These are phyloP conservation scores for Hypoxylon sp. DNA, from an alignment of 2,329 filamentous ascomycete species.

Conservation along the genomic window DNA sequence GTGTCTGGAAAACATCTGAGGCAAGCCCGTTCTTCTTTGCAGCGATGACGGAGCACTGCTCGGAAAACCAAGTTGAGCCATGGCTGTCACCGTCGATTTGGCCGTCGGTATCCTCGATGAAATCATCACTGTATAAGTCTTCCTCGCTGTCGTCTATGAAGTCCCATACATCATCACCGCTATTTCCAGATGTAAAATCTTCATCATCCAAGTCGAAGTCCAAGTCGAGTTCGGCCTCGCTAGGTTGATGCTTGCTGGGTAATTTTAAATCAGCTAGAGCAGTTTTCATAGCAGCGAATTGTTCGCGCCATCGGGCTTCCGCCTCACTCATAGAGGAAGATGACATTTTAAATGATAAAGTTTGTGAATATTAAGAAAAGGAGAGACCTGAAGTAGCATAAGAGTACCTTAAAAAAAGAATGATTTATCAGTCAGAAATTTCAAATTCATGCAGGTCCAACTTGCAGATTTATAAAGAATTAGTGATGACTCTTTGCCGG, in stretches of 20 bases:
- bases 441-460: too few relatives aligned
- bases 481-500: too few relatives aligned
- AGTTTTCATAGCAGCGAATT: conserved; percentile 85
- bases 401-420: too few relatives aligned
- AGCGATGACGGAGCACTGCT: conserved; percentile 73
- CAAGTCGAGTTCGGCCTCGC: conserved; percentile 59
- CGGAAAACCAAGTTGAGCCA: conserved; percentile 74
- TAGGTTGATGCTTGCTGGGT: conserved; percentile 51
- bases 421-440: too few relatives aligned
- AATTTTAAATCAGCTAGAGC: conserved; percentile 78
- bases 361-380: too few relatives aligned
- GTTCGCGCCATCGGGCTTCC: conserved; percentile 79
- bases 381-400: too few relatives aligned
- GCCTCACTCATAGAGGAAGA: conserved; percentile 50
- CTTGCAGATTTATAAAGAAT: too few relatives aligned
- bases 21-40: conserved; percentile 71
- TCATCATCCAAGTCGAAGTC: conserved; percentile 72
- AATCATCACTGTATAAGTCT: conserved; percentile 70
- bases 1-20: conserved; percentile 74
- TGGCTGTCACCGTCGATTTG: conserved; percentile 51
- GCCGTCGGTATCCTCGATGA: conserved; percentile 58
- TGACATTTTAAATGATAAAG: conserved; percentile 33
- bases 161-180: conserved; percentile 89
- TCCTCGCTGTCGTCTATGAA: conserved; percentile 80
- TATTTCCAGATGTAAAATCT: conserved; percentile 64